Base-by-base conservation (phyloP, 139 green algal species). In the Deuterostichococcus epilithicus region DNA sequence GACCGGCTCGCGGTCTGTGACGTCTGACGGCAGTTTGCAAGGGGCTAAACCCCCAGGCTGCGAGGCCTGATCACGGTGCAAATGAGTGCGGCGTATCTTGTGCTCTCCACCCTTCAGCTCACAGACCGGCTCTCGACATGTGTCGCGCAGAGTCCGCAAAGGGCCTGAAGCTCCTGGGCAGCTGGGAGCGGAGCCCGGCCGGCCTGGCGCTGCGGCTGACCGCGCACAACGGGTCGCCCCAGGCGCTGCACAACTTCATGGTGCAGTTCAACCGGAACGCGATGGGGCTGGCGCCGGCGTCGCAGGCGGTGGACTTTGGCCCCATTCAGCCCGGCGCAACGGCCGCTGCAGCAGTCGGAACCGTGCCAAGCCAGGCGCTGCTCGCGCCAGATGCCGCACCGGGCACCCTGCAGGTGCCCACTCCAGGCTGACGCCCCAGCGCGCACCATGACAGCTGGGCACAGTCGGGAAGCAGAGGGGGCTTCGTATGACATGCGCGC, bases 221-320 rank as follows among this genome's bases (percentile, higher is more conserved):
- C 5, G 80, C 98, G 47, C 65, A 78, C 39, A 98, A 98, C 80
- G 45, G 25, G 18, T 65, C 72, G 6, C 47, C 67, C 67, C 69
- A 37, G 1, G 66, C 84, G 0, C 68, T 98, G 70, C 90, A 97
- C 82, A 92, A 91, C 13, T 92, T 98, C 69, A 96, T 97, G 92
- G 90, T 98, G 30, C 92, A 97, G 83, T 91, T 98, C 71, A 98
- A 98, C 88, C 94, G 91, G 76, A 98, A 97, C 83, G 83, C 78
- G 37, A 96, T 96, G 74, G 95, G 95, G 18, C 78, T 98, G 35
- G 80, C 82, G 20, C 91, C 94, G 22, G 78, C 72, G 6, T 83
- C 85, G 42, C 89, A 94, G 77, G 74, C 78, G 22, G 47, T 90
- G 10, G 28, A 58, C 30, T 69, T 90, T 33, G 39, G 37, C 28